Evolutionary conservation across 2,329 filamentous ascomycete species (phyloP).

Genomic region (Xylaria sp.): DNA sequence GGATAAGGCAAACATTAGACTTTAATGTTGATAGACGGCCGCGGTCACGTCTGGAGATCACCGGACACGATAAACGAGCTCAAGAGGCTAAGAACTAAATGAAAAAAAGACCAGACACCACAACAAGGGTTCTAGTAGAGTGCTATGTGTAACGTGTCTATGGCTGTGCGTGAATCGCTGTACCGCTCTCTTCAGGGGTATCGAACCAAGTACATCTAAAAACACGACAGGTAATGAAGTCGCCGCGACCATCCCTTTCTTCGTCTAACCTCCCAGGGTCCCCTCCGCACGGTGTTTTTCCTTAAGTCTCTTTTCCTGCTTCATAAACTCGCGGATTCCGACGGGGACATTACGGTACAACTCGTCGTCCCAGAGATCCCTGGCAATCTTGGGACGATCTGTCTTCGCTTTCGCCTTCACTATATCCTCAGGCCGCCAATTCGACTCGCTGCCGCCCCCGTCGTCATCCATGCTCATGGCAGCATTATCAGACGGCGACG

Average conservation of each 20-base stretch:
- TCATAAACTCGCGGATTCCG: constrained; percentile 97
- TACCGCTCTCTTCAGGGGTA: constrained; percentile 21
- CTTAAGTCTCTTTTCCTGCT: constrained; percentile 90
- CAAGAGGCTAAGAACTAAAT: not conserved
- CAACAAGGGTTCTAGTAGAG: not conserved
- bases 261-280: constrained; percentile 56
- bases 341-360: constrained; percentile 86
- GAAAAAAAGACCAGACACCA: constrained; percentile 2
- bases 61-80: constrained; percentile 13
- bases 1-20: constrained; percentile 30
- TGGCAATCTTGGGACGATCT: constrained; percentile 55
- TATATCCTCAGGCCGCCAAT: constrained; percentile 61
- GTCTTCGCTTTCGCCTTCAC: constrained; percentile 44
- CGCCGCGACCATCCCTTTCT: constrained; percentile 4
- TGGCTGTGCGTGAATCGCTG: constrained; percentile 7
- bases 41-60: constrained; percentile 14
- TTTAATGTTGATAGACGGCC: constrained; percentile 31
- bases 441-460: constrained; percentile 77
- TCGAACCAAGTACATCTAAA: constrained; percentile 19
- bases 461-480: constrained; percentile 78
- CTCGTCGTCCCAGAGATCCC: constrained; percentile 70
- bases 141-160: constrained; percentile 7
- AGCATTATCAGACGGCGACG: constrained; percentile 18
- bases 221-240: constrained; percentile 11
- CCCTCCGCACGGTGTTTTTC: constrained; percentile 73